phyloP scores from a whole-genome alignment of 2,329 filamentous ascomycete species.

The Neofusicoccum parvum region DNA sequence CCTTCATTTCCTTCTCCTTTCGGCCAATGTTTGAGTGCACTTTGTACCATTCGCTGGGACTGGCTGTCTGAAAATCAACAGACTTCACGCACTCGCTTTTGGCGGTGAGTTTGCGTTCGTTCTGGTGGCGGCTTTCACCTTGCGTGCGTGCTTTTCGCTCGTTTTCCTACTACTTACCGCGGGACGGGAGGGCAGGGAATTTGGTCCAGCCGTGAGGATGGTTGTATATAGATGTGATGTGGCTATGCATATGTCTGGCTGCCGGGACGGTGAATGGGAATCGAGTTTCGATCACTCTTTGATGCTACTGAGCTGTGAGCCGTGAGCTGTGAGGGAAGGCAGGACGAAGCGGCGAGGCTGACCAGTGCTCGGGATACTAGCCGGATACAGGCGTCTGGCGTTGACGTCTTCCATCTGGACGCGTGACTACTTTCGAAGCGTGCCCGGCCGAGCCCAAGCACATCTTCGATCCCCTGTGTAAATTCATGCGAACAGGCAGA shows the following conservation, averaged over 20 bases:
- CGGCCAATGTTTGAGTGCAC: background rate
- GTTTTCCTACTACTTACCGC: background rate
- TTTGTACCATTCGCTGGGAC: background rate
- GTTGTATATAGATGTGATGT: background rate
- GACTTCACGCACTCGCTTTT: background rate
- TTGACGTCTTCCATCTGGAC: no score
- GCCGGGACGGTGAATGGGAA: no score
- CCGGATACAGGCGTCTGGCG: no score
- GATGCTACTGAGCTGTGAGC: no score
- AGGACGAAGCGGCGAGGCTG: no score
- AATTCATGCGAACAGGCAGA: no score
- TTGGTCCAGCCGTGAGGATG: background rate
- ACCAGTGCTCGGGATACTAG: no score
- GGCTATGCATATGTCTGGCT: background rate
- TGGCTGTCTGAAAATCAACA: background rate
- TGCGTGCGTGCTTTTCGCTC: background rate
- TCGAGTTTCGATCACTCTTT: no score
- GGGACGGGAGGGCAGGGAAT: background rate
- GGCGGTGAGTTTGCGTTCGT: background rate
- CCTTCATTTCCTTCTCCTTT: background rate
- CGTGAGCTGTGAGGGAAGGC: no score
- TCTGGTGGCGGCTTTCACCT: background rate
- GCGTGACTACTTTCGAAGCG: no score
- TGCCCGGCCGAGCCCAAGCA: no score
- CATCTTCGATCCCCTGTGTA: no score